Evolutionary conservation across 2,329 filamentous ascomycete species (phyloP).

Genomic region (Trichoderma oligosporum): DNA sequence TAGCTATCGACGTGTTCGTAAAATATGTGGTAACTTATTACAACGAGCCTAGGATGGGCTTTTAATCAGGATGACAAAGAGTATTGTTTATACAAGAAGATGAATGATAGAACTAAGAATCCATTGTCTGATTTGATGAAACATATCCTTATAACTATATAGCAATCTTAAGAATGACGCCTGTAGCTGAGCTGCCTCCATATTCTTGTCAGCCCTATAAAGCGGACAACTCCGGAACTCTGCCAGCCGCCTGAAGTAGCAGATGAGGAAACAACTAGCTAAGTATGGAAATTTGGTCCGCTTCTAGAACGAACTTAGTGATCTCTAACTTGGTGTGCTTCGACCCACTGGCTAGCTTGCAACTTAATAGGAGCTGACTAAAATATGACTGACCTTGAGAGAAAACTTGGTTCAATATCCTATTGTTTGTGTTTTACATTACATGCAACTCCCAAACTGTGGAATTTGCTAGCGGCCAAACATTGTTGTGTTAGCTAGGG

Average conservation of each 20-base stretch:
- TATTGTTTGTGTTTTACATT: too few relatives aligned
- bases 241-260: neutral
- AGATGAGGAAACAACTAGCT: neutral
- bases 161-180: too few relatives aligned
- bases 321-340: neutral
- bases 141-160: too few relatives aligned
- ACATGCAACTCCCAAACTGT: too few relatives aligned
- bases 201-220: neutral
- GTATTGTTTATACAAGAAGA: too few relatives aligned
- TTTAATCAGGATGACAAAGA: neutral
- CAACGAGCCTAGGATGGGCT: neutral
- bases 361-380: too few relatives aligned
- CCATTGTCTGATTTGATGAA: too few relatives aligned
- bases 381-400: too few relatives aligned
- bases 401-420: too few relatives aligned
- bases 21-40: neutral
- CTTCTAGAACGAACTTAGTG: neutral
- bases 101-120: too few relatives aligned
- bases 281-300: neutral
- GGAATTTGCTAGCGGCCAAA: too few relatives aligned
- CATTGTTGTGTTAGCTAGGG: constrained; percentile 59
- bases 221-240: neutral
- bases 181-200: neutral
- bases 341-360: too few relatives aligned
- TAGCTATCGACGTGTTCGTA: neutral